Evolutionary conservation across 2,329 filamentous ascomycete species (phyloP), one percentile per base, ranked within the genome.

Genomic region (Orbilia quercus): DNA sequence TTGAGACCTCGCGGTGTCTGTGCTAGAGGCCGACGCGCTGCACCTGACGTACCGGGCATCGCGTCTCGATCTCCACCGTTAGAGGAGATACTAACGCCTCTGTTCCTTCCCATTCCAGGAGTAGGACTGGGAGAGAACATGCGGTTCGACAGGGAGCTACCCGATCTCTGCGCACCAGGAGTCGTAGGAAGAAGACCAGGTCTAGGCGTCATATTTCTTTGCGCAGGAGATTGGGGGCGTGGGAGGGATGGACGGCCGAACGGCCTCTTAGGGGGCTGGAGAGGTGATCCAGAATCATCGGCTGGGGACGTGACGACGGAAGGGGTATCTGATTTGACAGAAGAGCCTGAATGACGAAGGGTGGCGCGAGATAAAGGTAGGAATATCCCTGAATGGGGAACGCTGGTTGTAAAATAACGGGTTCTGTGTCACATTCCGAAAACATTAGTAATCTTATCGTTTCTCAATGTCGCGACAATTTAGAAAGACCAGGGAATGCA

Each of bases 321-420:
- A 0, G 70, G 70, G 6, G 70, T 69, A 76, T 53, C 70, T 6
- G 67, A 72, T 44, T 63, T 74, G 36, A 67, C 57, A 18, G 84
- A 82, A 12, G 83, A 81, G 20, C 84, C 84, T 42, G 86, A 87
- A 54, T 86, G 86, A 79, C 87, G 89, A 80, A 86, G 90, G 79
- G 86, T 85, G 34, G 91, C 91, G 80, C 96, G 95, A 80, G 89
- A 87, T 14, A 95, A 83, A 2, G 95, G 95, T 12, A 99, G 85
- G 80, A 99, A 99, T 78, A 99, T 98, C 73, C 95, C 95, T 1
- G 95, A 88, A 74, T 92, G 92, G 0, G 91, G 87, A 20, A 89
- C 82, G 1, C 85, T 85, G 9, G 95, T 96, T 36, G 84, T 85
- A 80, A 99, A 99, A 82, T 99, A 99, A 64, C 83, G 83, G 70